Conservation (phyloP, 176 grass and related monocot species). For the maize (Zea mays) region Zm-B73-REFERENCE-NAM-5.0 NC_050097.1:215037001-215037500, state of each 20-base stretch:
- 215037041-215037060: slow-evolving; percentile 91
- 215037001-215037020: slow-evolving; percentile 39
- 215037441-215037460: slow-evolving; percentile 21
- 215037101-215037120: slow-evolving; percentile 84
- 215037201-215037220: slow-evolving; percentile 78
- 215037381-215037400: slow-evolving; percentile 96
- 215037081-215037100: slow-evolving; percentile 84
- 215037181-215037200: slow-evolving; percentile 10
- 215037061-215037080: slow-evolving; percentile 87
- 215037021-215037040: slow-evolving; percentile 73
- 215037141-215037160: neutral
- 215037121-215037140: slow-evolving; percentile 64
- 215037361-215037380: slow-evolving; percentile 98
- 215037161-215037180: neutral
- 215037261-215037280: slow-evolving; percentile 93
- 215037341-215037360: slow-evolving; percentile 99
- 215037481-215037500: too few species aligned
- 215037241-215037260: slow-evolving; percentile 96
- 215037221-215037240: slow-evolving; percentile 98
- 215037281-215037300: slow-evolving; percentile 94
- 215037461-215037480: neutral
- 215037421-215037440: slow-evolving; percentile 83
- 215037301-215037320: slow-evolving; percentile 92
- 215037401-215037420: slow-evolving; percentile 83
- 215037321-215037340: slow-evolving; percentile 98